Evolutionary conservation across 108 stramenopile genomes (phyloP).

Genomic region (Schizochytrium sp.): DNA sequence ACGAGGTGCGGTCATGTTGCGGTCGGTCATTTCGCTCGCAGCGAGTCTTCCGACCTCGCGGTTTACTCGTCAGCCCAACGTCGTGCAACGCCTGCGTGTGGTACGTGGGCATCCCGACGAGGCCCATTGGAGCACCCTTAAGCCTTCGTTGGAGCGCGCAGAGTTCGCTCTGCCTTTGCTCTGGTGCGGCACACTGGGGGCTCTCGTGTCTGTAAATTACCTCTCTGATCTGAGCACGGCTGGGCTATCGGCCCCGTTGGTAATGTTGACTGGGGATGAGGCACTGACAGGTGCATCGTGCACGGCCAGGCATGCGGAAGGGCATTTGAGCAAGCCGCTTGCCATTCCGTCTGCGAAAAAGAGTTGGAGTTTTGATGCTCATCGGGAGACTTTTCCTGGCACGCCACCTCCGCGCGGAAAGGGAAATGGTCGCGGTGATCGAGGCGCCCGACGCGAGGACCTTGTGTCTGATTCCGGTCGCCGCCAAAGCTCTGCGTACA

Average conservation of each 20-base stretch:
- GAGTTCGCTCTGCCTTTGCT: background rate
- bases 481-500: too few species aligned
- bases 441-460: too few species aligned
- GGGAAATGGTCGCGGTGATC: too few species aligned
- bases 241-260: background rate
- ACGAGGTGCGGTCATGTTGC: background rate
- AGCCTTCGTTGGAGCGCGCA: background rate
- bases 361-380: too few species aligned
- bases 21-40: background rate
- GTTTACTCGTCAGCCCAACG: background rate
- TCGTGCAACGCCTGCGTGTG: background rate
- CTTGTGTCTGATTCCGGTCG: too few species aligned
- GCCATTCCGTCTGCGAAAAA: too few species aligned
- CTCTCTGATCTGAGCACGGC: background rate
- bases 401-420: too few species aligned
- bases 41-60: background rate
- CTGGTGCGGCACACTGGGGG: background rate
- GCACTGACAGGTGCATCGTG: background rate
- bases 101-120: background rate
- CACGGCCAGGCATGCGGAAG: background rate
- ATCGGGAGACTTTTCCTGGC: too few species aligned
- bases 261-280: background rate
- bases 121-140: background rate
- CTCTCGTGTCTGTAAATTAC: background rate
- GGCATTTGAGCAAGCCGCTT: background rate